phyloP scores from a whole-genome alignment of 2,329 filamentous ascomycete genomes.

The Mariannaea elegans region DNA sequence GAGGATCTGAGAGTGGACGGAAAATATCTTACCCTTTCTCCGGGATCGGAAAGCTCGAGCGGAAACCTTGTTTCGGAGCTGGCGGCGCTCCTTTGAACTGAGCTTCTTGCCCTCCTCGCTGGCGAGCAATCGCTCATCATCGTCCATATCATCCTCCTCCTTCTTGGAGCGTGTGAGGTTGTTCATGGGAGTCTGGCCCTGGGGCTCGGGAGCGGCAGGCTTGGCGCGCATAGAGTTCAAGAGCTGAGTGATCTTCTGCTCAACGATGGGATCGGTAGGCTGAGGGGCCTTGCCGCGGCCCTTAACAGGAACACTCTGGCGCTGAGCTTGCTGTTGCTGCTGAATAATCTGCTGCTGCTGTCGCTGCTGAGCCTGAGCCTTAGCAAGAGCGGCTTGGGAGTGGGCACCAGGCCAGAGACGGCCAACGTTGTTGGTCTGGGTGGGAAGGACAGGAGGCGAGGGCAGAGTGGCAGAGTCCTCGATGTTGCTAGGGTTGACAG shows the following conservation, averaged over 20 bases:
- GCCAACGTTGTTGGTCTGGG: conserved; percentile 66
- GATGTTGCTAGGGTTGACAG: conserved; percentile 78
- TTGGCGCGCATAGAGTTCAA: conserved; percentile 92
- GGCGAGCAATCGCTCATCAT: conserved; percentile 91
- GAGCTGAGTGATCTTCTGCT: conserved; percentile 93
- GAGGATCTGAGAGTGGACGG: neutral
- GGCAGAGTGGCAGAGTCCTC: conserved; percentile 58
- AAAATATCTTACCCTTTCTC: conserved; percentile 81
- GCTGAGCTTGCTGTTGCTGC: conserved; percentile 56
- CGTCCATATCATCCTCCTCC: conserved; percentile 98
- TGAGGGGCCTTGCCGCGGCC: conserved; percentile 60
- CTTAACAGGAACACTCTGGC: conserved; percentile 58
- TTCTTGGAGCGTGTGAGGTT: conserved; percentile 82
- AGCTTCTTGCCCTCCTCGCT: conserved; percentile 99
- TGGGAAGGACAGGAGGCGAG: conserved; percentile 55
- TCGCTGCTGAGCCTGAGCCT: conserved; percentile 75
- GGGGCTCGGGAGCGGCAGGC: conserved; percentile 60
- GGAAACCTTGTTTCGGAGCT: conserved; percentile 98
- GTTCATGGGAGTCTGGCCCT: conserved; percentile 59
- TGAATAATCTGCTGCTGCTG: conserved; percentile 69
- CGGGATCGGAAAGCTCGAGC: conserved; percentile 97
- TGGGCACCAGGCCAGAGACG: conserved; percentile 94
- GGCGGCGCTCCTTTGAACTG: conserved; percentile 95
- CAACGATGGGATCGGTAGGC: conserved; percentile 74
- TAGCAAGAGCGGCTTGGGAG: conserved; percentile 83